These are phyloP conservation scores for Bimuria novae-zelandiae DNA, from an alignment of 2,329 filamentous ascomycete genomes.

Conservation along the genomic window DNA sequence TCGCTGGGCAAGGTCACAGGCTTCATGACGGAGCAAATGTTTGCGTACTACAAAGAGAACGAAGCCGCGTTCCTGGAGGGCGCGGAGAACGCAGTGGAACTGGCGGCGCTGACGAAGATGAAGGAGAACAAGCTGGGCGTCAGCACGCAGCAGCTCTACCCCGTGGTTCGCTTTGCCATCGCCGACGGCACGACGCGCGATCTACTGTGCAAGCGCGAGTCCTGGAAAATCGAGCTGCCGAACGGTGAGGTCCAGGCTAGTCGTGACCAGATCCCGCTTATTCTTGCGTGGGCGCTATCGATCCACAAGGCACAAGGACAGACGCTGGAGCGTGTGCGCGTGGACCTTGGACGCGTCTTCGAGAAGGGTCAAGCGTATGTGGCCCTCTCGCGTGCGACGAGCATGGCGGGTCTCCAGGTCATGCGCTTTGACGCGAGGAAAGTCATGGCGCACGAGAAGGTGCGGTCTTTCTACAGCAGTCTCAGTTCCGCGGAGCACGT, in stretches of 20 bases:
- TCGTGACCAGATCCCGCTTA: conserved; percentile 75
- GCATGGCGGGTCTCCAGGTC: conserved; percentile 84
- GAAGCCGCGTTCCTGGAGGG: conserved; percentile 60
- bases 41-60: conserved; percentile 61
- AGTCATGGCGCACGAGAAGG: conserved; percentile 90
- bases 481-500: conserved; percentile 70
- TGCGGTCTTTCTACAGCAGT: conserved; percentile 82
- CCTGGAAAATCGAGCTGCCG: conserved; percentile 97
- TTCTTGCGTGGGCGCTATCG: conserved; percentile 93
- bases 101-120: conserved; percentile 53
- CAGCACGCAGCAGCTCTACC: conserved; percentile 66
- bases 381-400: conserved; percentile 88
- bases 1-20: conserved; percentile 83
- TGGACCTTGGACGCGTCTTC: conserved; percentile 89
- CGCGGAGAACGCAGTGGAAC: conserved; percentile 49
- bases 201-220: conserved; percentile 82
- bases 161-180: conserved; percentile 81
- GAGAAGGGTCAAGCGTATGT: conserved; percentile 99
- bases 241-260: conserved; percentile 92
- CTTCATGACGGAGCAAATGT: conserved; percentile 74
- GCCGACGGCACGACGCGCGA: conserved; percentile 76
- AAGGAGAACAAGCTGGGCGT: conserved; percentile 54
- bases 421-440: conserved; percentile 85
- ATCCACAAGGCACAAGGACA: conserved; percentile 99
- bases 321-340: conserved; percentile 90